A percentile compares a stretch with the other conserved stretches of the same genome.
phyloP scores from a whole-genome alignment of 768 basidiomycete species.

The Hygrophoropsis aurantiaca region DNA sequence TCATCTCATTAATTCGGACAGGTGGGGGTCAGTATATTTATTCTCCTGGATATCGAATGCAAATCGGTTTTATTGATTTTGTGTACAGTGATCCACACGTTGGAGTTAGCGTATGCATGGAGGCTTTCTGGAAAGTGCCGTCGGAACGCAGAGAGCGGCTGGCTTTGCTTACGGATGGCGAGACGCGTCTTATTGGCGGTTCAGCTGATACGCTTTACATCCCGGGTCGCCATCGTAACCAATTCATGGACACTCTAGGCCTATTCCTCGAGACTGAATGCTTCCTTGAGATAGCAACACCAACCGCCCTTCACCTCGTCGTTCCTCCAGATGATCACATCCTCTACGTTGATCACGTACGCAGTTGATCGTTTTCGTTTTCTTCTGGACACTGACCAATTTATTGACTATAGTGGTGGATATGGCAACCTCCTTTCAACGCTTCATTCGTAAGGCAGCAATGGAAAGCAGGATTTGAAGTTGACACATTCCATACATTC shows the following conservation, averaged over 20 bases:
- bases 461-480: conserved; percentile 46
- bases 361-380: conserved; percentile 6
- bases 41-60: neutral
- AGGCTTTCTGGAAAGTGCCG: conserved; percentile 38
- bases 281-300: conserved; percentile 50
- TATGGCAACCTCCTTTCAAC: conserved; percentile 46
- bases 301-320: conserved; percentile 45
- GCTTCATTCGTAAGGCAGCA: conserved; percentile 44
- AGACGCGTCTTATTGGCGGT: conserved; percentile 44
- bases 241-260: conserved; percentile 42
- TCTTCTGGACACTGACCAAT: neutral
- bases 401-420: conserved; percentile 40
- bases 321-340: conserved; percentile 39
- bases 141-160: conserved; percentile 35
- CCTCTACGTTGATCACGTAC: conserved; percentile 47
- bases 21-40: conserved; percentile 41
- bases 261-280: conserved; percentile 47
- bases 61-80: neutral
- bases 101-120: conserved; percentile 43
- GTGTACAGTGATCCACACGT: conserved; percentile 40
- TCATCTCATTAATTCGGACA: conserved; percentile 14
- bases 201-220: conserved; percentile 51
- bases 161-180: conserved; percentile 31
- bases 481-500: conserved; percentile 52
- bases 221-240: conserved; percentile 38